These are phyloP conservation scores for Alternaria arbusti DNA, from an alignment of 2,329 filamentous ascomycete species.

Conservation along the genomic window DNA sequence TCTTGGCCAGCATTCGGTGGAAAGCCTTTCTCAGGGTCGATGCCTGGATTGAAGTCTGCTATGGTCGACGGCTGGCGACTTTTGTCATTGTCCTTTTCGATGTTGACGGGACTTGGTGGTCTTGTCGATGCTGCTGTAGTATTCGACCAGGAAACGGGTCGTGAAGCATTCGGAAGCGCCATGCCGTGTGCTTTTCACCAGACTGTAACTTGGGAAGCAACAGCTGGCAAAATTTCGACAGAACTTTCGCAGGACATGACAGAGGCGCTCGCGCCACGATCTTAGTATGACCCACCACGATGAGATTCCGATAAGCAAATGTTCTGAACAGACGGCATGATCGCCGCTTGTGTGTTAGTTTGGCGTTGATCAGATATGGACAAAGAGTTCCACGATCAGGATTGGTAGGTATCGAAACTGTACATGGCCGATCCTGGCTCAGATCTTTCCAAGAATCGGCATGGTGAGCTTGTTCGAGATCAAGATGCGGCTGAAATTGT, in stretches of 20 bases:
- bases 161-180: not conserved
- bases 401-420: not conserved
- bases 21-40: not conserved
- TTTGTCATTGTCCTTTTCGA: not conserved
- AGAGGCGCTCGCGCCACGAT: not conserved
- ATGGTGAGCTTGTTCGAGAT: not conserved
- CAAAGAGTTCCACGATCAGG: not conserved
- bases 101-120: slow-evolving; percentile 4
- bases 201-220: not conserved
- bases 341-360: not conserved
- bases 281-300: not conserved
- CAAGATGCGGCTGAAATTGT: not conserved
- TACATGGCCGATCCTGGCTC: not conserved
- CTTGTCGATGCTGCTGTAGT: slow-evolving; percentile 12
- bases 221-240: not conserved
- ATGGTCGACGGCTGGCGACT: not conserved
- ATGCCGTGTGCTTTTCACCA: not conserved
- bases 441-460: not conserved
- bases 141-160: slow-evolving; percentile 1
- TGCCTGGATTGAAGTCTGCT: not conserved
- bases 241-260: not conserved
- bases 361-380: not conserved
- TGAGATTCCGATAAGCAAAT: not conserved
- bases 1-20: not conserved
- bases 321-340: not conserved